These are phyloP conservation scores for Pholiota molesta DNA, from an alignment of 768 basidiomycete genomes.

Conservation along the genomic window DNA sequence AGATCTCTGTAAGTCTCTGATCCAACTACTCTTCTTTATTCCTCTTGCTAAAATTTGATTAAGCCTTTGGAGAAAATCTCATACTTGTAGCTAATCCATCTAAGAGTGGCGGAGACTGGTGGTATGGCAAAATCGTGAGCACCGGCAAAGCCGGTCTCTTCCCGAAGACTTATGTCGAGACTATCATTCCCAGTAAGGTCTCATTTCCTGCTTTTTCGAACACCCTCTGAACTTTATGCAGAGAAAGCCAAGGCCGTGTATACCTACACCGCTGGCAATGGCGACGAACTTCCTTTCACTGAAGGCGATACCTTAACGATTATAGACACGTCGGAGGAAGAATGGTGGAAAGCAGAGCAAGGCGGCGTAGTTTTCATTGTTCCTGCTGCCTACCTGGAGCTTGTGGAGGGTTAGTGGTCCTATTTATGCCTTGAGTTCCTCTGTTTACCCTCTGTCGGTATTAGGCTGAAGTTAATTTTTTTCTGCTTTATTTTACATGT, in stretches of 20 bases:
- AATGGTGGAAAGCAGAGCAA: constrained; percentile 97
- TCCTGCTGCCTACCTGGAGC: constrained; percentile 89
- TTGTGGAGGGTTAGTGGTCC: constrained; percentile 85
- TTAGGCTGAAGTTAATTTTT: constrained; percentile 82
- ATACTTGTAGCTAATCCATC: constrained; percentile 84
- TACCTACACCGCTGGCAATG: constrained; percentile 65
- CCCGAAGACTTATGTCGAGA: constrained; percentile 87
- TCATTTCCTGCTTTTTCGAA: not conserved
- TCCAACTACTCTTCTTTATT: not conserved
- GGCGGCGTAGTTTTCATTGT: constrained; percentile 87
- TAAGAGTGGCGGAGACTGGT: constrained; percentile 88
- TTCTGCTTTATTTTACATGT: constrained; percentile 55
- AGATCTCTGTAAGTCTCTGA: constrained; percentile 71
- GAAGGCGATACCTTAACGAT: constrained; percentile 82
- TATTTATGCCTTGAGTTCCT: constrained; percentile 54
- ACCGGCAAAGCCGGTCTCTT: constrained; percentile 82
- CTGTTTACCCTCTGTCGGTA: constrained; percentile 50
- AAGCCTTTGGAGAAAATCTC: constrained; percentile 81
- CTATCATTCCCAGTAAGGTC: constrained; percentile 64
- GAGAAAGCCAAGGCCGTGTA: constrained; percentile 82
- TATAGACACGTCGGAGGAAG: constrained; percentile 80
- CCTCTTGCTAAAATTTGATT: constrained; percentile 10
- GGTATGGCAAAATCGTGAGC: constrained; percentile 76
- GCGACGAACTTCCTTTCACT: constrained; percentile 13
- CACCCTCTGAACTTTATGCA: constrained; percentile 23